phyloP scores from a whole-genome alignment of 2,329 filamentous ascomycete species.

The Fusarium humuli region DNA sequence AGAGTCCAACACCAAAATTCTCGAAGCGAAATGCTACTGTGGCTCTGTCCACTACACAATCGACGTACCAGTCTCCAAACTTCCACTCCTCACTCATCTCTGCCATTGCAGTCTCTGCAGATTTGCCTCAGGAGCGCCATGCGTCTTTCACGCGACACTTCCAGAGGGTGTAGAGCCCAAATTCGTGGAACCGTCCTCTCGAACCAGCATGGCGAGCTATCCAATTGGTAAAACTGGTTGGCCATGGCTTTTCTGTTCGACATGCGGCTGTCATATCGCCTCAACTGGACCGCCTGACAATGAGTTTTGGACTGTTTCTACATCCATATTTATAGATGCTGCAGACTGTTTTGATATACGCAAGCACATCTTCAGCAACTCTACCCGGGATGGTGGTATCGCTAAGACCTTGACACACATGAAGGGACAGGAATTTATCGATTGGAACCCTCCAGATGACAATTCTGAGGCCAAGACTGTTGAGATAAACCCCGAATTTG shows the following conservation, averaged over 20 bases:
- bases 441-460: slow-evolving; percentile 53
- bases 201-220: slow-evolving; percentile 54
- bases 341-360: slow-evolving; percentile 51
- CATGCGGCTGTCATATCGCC: slow-evolving; percentile 60
- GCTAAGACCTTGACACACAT: slow-evolving; percentile 52
- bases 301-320: slow-evolving; percentile 54
- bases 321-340: slow-evolving; percentile 55
- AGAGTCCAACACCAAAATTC: slow-evolving; percentile 47
- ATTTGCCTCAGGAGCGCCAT: slow-evolving; percentile 55
- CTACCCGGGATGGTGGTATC: slow-evolving; percentile 53
- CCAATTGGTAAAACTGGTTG: slow-evolving; percentile 44
- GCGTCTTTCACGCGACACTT: slow-evolving; percentile 56
- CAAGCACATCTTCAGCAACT: slow-evolving; percentile 53
- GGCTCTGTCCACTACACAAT: slow-evolving; percentile 57
- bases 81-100: slow-evolving; percentile 57
- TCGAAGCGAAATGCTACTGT: slow-evolving; percentile 61
- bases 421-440: slow-evolving; percentile 45
- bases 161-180: slow-evolving; percentile 51
- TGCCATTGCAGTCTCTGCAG: slow-evolving; percentile 62
- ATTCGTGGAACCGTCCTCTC: slow-evolving; percentile 56
- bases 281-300: slow-evolving; percentile 48
- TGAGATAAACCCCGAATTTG: slow-evolving; percentile 48
- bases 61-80: slow-evolving; percentile 51
- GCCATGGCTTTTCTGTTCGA: slow-evolving; percentile 59
- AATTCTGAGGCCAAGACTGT: slow-evolving; percentile 45